Conservation (phyloP, 1,139 yeast species). For the Taphrina wiesneri region DNA sequence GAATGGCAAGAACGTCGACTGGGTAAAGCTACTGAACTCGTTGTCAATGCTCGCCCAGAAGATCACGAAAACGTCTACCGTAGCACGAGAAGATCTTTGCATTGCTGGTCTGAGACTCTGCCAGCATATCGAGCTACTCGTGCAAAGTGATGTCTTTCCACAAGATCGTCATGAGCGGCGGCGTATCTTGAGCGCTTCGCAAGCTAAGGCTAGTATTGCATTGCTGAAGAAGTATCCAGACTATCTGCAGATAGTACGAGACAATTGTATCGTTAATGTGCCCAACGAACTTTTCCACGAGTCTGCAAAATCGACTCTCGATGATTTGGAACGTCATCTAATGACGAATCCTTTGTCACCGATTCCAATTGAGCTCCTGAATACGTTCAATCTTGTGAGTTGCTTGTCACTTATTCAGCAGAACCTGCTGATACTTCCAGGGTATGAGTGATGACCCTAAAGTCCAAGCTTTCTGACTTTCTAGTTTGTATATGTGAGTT, state of each 20-base stretch:
- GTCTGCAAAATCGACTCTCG: conserved; percentile 5
- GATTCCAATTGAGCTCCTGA: conserved; percentile 15
- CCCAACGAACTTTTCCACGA: conserved; percentile 1
- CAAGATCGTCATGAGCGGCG: conserved; percentile 11
- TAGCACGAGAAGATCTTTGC: neutral
- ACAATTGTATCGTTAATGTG: neutral
- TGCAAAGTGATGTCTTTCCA: conserved; percentile 1
- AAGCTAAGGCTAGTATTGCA: conserved; percentile 13
- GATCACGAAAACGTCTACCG: neutral
- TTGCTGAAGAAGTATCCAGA: neutral
- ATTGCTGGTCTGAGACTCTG: conserved; percentile 14
- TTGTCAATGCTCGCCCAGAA: neutral
- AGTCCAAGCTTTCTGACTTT: neutral
- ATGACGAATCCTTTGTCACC: neutral
- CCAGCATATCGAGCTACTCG: neutral
- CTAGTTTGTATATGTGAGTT: conserved; percentile 22
- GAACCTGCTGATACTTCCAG: neutral
- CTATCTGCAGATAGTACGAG: neutral
- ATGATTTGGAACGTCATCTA: neutral
- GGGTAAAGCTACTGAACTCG: neutral
- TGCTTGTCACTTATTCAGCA: neutral
- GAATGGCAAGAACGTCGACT: neutral
- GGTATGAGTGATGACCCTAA: neutral
- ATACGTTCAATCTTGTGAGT: conserved; percentile 19
- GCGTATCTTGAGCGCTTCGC: conserved; percentile 3